Evolutionary conservation across 2,329 filamentous ascomycete species (phyloP).

Genomic region (Neofusicoccum kwambonambiense): DNA sequence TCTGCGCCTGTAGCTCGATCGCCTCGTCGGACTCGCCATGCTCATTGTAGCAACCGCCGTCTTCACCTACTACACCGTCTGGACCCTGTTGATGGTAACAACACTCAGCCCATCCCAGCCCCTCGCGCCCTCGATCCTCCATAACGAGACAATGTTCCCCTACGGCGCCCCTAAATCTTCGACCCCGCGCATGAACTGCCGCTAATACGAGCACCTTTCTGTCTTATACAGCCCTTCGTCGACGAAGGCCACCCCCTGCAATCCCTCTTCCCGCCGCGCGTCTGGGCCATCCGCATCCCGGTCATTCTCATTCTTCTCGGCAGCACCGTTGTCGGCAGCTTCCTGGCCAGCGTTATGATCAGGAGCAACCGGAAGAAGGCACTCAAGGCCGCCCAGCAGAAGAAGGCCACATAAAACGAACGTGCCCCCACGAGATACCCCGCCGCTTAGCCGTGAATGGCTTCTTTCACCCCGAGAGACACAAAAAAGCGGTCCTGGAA

Average conservation of each 20-base stretch:
- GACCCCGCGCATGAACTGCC: too few relatives aligned
- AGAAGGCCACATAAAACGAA: constrained; percentile 63
- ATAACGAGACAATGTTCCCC: too few relatives aligned
- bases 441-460: neutral
- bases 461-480: too few relatives aligned
- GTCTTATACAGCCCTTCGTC: constrained; percentile 80
- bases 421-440: neutral
- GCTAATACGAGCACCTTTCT: neutral
- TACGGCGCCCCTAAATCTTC: too few relatives aligned
- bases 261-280: constrained; percentile 90
- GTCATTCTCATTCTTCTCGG: constrained; percentile 93
- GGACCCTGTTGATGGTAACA: constrained; percentile 92
- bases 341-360: constrained; percentile 97
- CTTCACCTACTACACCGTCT: constrained; percentile 93
- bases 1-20: constrained; percentile 71
- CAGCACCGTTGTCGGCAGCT: constrained; percentile 91
- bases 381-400: constrained; percentile 85
- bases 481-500: too few relatives aligned
- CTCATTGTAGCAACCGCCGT: constrained; percentile 70
- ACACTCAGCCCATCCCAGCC: neutral
- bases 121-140: neutral
- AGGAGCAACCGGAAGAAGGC: constrained; percentile 97
- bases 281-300: constrained; percentile 98
- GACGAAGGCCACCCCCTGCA: constrained; percentile 92
- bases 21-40: constrained; percentile 75